Evolutionary conservation across 352 stramenopile species (phyloP).

Genomic region (Thraustotheca clavata): DNA sequence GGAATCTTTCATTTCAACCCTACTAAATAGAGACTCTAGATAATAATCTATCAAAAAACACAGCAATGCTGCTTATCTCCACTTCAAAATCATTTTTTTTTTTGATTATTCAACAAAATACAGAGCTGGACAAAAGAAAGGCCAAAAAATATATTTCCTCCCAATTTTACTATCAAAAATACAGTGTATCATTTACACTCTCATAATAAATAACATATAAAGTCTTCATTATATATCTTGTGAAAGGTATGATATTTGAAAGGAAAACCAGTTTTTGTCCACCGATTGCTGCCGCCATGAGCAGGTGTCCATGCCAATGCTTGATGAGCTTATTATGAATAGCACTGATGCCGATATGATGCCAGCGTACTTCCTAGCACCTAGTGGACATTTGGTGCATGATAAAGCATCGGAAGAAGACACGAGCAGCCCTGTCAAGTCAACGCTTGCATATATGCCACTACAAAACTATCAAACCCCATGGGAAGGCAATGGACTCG

Average conservation of each 20-base stretch:
- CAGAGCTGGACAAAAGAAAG: too few species aligned
- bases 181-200: background rate
- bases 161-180: too few species aligned
- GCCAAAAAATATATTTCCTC: too few species aligned
- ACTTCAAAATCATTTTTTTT: too few species aligned
- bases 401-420: slow-evolving; percentile 11
- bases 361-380: slow-evolving; percentile 19
- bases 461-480: slow-evolving; percentile 18
- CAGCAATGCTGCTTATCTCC: too few species aligned
- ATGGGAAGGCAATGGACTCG: slow-evolving; percentile 19
- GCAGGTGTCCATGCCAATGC: background rate
- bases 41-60: too few species aligned
- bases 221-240: too few species aligned
- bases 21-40: too few species aligned
- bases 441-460: slow-evolving; percentile 7
- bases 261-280: background rate
- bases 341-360: slow-evolving; percentile 19
- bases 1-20: too few species aligned
- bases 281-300: slow-evolving; percentile 19
- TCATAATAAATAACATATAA: background rate
- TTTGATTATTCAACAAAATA: too few species aligned
- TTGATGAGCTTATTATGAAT: background rate
- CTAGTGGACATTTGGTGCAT: background rate
- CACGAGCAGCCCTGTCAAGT: slow-evolving; percentile 13
- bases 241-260: background rate